Evolutionary conservation across 352 stramenopile species (phyloP).

Genomic region (Phytophthora megakarya): DNA sequence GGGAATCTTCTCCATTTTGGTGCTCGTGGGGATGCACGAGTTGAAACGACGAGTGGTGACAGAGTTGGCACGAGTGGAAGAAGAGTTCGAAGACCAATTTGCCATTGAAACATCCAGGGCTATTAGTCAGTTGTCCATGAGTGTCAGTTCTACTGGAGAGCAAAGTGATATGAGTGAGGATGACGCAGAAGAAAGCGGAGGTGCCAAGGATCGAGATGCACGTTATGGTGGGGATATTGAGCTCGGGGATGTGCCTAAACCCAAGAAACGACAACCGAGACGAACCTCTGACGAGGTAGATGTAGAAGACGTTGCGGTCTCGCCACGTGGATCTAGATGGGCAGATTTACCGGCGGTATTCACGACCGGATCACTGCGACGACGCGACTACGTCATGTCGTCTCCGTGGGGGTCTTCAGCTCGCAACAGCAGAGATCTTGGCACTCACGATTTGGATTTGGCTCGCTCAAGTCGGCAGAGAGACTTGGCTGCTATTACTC

Average conservation of each 20-base stretch:
- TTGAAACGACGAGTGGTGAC: conserved; percentile 46
- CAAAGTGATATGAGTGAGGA: conserved; percentile 26
- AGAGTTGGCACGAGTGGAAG: conserved; percentile 40
- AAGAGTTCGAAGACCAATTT: conserved; percentile 50
- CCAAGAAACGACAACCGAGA: conserved; percentile 30
- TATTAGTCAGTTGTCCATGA: conserved; percentile 28
- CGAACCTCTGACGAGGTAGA: conserved; percentile 6
- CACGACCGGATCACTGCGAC: conserved; percentile 41
- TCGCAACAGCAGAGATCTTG: conserved; percentile 28
- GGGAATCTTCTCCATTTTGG: conserved; percentile 47
- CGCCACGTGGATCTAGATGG: conserved; percentile 40
- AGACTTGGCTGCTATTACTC: conserved; percentile 35
- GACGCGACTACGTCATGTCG: conserved; percentile 48
- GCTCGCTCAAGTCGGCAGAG: conserved; percentile 28
- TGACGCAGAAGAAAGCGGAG: conserved; percentile 30
- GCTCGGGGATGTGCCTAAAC: conserved; percentile 15
- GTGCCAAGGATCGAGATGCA: conserved; percentile 17
- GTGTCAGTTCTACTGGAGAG: conserved; percentile 29
- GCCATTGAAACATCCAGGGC: conserved; percentile 51
- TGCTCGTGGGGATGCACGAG: conserved; percentile 53
- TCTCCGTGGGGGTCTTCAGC: conserved; percentile 44
- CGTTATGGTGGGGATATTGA: conserved; percentile 25
- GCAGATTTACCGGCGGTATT: conserved; percentile 41
- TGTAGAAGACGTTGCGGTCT: conserved; percentile 29
- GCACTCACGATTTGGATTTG: conserved; percentile 41